Evolutionary conservation across 2,329 filamentous ascomycete genomes (phyloP), one percentile per base, ranked within the genome.

Genomic region (Pestalotiopsis sp.): DNA sequence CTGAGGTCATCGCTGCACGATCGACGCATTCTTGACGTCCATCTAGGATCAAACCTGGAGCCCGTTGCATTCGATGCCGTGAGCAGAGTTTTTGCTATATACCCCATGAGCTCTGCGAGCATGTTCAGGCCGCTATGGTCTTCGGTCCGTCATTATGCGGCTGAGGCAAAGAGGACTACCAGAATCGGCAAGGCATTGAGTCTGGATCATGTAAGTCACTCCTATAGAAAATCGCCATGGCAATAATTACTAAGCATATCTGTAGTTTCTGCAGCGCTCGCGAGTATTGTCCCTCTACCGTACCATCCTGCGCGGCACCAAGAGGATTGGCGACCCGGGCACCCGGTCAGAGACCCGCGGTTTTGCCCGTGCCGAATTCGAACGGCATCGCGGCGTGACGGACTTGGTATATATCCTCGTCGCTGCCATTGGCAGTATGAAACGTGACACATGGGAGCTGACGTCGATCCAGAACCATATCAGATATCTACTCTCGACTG

Each of bases 401-500:
- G 89, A 91, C 74, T 72, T 87, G 66, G 88, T 90, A 78, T 60
- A 86, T 81, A n/a, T n/a, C 45, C 14, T 59, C 11, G 20, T 23
- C 6, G 14, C 25, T 20, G 27, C 57, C 5, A 12, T 25, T 4
- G 25, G 3, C 25, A 25, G 2, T 4, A 4, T 4, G 25, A 4
- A n/a, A 20, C 20, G 4, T 1, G 4, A 36, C 7, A 31, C 23
- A 2, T 23, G 45, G 25, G 23, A 27, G 49, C 41, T 56, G 17
- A 56, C 14, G n/a, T 40, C 9, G 5, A n/a, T 13, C n/a, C 70
- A 89, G 87, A 79, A 80, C 71, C 89, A 91, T 73, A 88, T 91
- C 72, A 84, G 87, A 68, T 91, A 91, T 76, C 83, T 91, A 49
- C 78, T 91, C 68, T 90, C 89, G 11, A 90, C 86, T 3, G 89